Evolutionary conservation across 2,329 filamentous ascomycete species (phyloP).

Genomic region (Fusarium sp.): DNA sequence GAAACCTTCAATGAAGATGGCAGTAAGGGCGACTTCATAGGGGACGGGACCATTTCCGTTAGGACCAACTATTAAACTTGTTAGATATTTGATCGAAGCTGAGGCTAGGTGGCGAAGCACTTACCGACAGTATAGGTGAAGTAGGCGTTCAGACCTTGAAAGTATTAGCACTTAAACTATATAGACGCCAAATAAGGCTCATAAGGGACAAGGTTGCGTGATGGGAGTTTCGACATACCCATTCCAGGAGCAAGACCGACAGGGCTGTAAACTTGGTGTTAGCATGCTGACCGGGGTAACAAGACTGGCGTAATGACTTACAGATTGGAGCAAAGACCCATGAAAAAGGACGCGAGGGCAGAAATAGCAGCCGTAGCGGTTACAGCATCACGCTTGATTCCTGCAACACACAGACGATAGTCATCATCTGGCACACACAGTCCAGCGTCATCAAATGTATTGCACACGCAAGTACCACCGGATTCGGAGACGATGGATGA

Average conservation of each 20-base stretch:
- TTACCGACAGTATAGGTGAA: slow-evolving; percentile 75
- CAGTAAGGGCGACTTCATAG: slow-evolving; percentile 81
- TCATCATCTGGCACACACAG: slow-evolving; percentile 63
- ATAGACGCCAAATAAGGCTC: background rate
- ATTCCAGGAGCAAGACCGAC: slow-evolving; percentile 56
- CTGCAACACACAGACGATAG: slow-evolving; percentile 72
- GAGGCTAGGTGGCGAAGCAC: background rate
- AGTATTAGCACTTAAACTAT: slow-evolving; percentile 2
- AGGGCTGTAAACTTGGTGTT: slow-evolving; percentile 39
- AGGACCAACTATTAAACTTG: slow-evolving; percentile 67
- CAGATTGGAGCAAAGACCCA: slow-evolving; percentile 86
- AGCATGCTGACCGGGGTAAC: background rate
- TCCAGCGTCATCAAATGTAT: slow-evolving; percentile 57
- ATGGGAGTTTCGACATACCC: slow-evolving; percentile 43
- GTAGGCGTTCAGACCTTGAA: slow-evolving; percentile 78
- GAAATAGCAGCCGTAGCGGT: slow-evolving; percentile 88
- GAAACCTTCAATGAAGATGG: slow-evolving; percentile 89
- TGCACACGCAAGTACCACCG: slow-evolving; percentile 82
- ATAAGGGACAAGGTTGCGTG: background rate
- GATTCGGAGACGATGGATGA: slow-evolving; percentile 67
- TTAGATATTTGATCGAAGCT: background rate
- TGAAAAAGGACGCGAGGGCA: slow-evolving; percentile 81
- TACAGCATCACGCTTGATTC: slow-evolving; percentile 80
- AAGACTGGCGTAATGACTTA: slow-evolving; percentile 44
- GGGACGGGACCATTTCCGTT: slow-evolving; percentile 79